A percentile compares a stretch with the other conserved stretches of the same genome.
Conservation (phyloP, 73 alveolate species). For the Paraurostyla sp. region DNA sequence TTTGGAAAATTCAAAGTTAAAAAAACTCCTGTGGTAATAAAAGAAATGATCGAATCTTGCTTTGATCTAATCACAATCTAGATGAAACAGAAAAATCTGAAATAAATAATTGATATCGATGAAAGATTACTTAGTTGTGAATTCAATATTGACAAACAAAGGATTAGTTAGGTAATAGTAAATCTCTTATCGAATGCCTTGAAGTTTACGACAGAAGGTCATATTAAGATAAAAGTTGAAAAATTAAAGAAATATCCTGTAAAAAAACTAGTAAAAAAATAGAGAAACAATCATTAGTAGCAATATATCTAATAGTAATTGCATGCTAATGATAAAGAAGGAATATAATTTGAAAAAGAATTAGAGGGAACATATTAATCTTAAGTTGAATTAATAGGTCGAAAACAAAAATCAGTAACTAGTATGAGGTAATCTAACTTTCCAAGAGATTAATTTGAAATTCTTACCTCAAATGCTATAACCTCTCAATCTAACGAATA, state of each 20-base stretch:
- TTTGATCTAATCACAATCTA: slow-evolving; percentile 9
- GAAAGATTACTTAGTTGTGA: neutral
- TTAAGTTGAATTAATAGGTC: neutral
- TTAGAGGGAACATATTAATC: too few species aligned
- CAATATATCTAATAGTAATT: too few species aligned
- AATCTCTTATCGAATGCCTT: slow-evolving; percentile 69
- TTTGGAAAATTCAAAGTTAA: slow-evolving; percentile 68
- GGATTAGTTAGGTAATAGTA: slow-evolving; percentile 65
- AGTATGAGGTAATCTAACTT: neutral
- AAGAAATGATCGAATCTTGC: slow-evolving; percentile 46
- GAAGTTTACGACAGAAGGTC: slow-evolving; percentile 62
- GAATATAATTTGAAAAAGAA: too few species aligned
- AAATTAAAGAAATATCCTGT: slow-evolving; percentile 5
- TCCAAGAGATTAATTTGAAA: neutral
- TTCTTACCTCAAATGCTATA: neutral
- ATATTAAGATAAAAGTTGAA: neutral
- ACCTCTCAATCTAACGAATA: neutral
- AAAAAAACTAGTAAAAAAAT: neutral
- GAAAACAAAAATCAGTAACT: neutral
- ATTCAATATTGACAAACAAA: slow-evolving; percentile 44
- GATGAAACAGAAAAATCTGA: slow-evolving; percentile 36
- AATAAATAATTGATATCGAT: neutral
- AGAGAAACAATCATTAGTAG: neutral
- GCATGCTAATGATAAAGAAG: too few species aligned
- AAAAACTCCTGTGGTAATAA: slow-evolving; percentile 12